Conservation (phyloP, 495 filamentous ascomycete species). For the Lasiosphaeria hispida region DNA sequence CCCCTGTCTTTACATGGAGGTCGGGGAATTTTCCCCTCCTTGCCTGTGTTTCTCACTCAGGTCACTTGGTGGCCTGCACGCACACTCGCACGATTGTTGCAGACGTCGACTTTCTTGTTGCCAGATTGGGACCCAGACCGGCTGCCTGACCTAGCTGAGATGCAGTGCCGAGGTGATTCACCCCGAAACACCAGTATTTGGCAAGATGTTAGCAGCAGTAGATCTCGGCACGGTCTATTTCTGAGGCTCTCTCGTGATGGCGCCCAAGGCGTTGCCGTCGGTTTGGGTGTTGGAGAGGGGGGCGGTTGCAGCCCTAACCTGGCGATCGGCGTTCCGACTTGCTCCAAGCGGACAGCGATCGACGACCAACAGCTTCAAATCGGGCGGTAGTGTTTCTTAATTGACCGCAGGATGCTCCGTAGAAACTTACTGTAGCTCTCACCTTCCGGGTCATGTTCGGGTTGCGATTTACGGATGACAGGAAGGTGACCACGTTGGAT, state of each 20-base stretch:
- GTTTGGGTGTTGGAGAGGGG: no score
- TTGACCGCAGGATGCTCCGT: slow-evolving; percentile 7
- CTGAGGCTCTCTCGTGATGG: no score
- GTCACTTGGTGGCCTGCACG: neutral
- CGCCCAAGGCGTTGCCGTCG: no score
- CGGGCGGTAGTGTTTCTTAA: slow-evolving; percentile 7
- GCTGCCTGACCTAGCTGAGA: neutral
- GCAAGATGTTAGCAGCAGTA: no score
- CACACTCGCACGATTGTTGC: no score
- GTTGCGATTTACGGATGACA: no score
- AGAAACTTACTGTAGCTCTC: no score
- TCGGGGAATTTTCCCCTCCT: slow-evolving; percentile 13
- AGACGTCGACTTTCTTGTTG: neutral
- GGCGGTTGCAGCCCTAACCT: slow-evolving; percentile 3
- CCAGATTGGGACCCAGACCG: no score
- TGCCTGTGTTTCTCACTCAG: neutral
- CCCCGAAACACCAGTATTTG: no score
- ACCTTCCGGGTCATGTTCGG: no score
- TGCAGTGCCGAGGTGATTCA: neutral
- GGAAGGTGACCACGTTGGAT: neutral
- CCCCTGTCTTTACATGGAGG: slow-evolving; percentile 17
- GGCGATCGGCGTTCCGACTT: slow-evolving; percentile 7
- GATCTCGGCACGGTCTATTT: no score
- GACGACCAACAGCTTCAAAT: slow-evolving; percentile 11
- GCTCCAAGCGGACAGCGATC: slow-evolving; percentile 7